Evolutionary conservation across 352 stramenopile genomes (phyloP).

Genomic region (Pythium aquatile): DNA sequence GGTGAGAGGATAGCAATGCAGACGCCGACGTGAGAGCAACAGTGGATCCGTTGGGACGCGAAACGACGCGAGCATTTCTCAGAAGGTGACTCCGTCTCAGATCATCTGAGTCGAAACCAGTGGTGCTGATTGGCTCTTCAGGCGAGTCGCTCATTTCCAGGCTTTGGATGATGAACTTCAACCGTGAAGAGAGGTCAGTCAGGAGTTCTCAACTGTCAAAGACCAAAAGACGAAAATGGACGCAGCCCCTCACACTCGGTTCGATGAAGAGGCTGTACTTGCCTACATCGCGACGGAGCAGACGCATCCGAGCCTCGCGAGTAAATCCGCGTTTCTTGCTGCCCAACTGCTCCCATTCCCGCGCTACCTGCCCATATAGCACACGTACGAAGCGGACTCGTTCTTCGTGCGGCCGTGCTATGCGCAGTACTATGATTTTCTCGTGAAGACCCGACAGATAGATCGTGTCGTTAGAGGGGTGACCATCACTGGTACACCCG

Average conservation of each 20-base stretch:
- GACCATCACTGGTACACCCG: conserved; percentile 3
- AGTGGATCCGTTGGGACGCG: conserved; percentile 11
- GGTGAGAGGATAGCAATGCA: neutral
- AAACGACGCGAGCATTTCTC: conserved; percentile 19
- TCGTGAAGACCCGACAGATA: neutral
- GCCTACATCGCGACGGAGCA: neutral
- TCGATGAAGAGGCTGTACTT: neutral
- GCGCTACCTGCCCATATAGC: conserved; percentile 7
- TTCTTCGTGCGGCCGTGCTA: conserved; percentile 14
- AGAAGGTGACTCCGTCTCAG: conserved; percentile 15
- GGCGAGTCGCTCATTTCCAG: too few species aligned
- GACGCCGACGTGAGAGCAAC: too few species aligned
- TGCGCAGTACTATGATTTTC: conserved; percentile 7
- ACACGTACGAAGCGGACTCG: neutral
- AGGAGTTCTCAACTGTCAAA: too few species aligned
- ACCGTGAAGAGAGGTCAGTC: too few species aligned
- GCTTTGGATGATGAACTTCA: too few species aligned
- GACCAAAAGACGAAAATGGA: neutral
- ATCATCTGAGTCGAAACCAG: neutral
- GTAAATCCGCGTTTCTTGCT: conserved; percentile 1
- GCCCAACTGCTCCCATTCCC: neutral
- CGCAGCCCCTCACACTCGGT: too few species aligned
- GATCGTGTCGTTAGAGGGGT: neutral
- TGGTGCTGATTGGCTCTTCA: too few species aligned
- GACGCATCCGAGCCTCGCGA: neutral